These are phyloP conservation scores for Boeremia lycopersici DNA, from an alignment of 2,329 filamentous ascomycete genomes.

Conservation along the genomic window DNA sequence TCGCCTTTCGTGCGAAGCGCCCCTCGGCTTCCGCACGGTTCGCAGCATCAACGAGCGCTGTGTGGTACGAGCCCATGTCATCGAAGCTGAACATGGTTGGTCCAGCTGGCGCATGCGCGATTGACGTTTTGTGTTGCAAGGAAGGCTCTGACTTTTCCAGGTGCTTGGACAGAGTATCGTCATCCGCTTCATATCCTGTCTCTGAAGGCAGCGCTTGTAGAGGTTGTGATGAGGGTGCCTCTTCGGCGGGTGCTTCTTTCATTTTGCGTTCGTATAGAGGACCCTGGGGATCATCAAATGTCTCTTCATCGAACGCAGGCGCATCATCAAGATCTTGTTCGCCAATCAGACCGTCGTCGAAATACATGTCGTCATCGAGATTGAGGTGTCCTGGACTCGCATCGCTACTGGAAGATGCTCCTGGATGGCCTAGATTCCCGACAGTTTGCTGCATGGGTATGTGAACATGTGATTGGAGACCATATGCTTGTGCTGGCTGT, in stretches of 20 bases:
- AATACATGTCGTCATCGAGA: slow-evolving; percentile 67
- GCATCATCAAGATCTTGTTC: slow-evolving; percentile 58
- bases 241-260: slow-evolving; percentile 28
- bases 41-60: slow-evolving; percentile 81
- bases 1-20: slow-evolving; percentile 70
- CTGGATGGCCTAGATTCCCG: neutral
- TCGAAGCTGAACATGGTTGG: slow-evolving; percentile 46
- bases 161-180: slow-evolving; percentile 36
- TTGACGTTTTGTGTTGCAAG: slow-evolving; percentile 56
- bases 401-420: slow-evolving; percentile 11
- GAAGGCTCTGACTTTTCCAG: slow-evolving; percentile 52
- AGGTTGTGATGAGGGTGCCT: slow-evolving; percentile 24
- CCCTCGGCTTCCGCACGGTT: slow-evolving; percentile 76
- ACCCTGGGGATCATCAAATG: slow-evolving; percentile 66
- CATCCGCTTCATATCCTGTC: slow-evolving; percentile 40
- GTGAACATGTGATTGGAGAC: neutral
- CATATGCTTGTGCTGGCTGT: slow-evolving; percentile 16
- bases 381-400: slow-evolving; percentile 17
- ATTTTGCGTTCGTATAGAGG: slow-evolving; percentile 57
- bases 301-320: slow-evolving; percentile 71
- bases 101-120: slow-evolving; percentile 41
- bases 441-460: neutral
- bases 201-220: slow-evolving; percentile 26
- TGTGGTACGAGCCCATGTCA: slow-evolving; percentile 76
- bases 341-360: slow-evolving; percentile 67